Conservation (phyloP, 2,329 filamentous ascomycete species). For the Colletotrichum simmondsii region DNA sequence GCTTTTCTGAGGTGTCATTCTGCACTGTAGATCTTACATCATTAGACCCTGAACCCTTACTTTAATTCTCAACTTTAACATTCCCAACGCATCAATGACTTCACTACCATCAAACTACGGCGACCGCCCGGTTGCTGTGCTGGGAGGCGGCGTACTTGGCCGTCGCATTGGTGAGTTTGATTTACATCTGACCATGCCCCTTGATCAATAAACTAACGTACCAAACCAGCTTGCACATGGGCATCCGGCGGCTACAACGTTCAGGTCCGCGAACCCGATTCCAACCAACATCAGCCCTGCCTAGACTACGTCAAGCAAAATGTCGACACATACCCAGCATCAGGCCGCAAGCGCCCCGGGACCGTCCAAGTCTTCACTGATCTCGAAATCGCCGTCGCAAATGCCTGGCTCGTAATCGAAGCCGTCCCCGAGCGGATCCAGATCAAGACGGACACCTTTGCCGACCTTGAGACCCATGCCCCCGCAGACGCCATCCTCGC, state of each 20-base stretch:
- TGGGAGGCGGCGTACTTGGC: slow-evolving; percentile 56
- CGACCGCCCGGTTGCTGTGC: slow-evolving; percentile 46
- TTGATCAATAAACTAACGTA: too few species aligned
- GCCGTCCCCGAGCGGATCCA: slow-evolving; percentile 61
- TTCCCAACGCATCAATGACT: slow-evolving; percentile 24
- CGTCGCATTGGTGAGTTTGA: slow-evolving; percentile 45
- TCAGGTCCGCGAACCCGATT: slow-evolving; percentile 52
- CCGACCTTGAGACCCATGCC: slow-evolving; percentile 54
- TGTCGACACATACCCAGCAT: slow-evolving; percentile 41
- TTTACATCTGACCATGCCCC: too few species aligned
- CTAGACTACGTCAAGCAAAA: slow-evolving; percentile 52
- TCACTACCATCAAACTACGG: slow-evolving; percentile 37
- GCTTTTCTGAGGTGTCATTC: neutral
- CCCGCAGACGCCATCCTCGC: slow-evolving; percentile 59
- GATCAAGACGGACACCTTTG: slow-evolving; percentile 60
- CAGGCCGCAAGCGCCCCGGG: slow-evolving; percentile 37
- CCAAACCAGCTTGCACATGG: slow-evolving; percentile 45
- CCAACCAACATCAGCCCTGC: slow-evolving; percentile 48
- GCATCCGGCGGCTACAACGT: slow-evolving; percentile 55
- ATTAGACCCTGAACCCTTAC: neutral
- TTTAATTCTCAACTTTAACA: neutral
- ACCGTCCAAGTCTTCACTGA: slow-evolving; percentile 46
- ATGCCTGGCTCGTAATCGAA: slow-evolving; percentile 66
- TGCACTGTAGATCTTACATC: neutral
- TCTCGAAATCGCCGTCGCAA: slow-evolving; percentile 50